These are phyloP conservation scores for Fraxinus americana DNA, from an alignment of 257 asterid genomes.

Conservation along the genomic window DNA sequence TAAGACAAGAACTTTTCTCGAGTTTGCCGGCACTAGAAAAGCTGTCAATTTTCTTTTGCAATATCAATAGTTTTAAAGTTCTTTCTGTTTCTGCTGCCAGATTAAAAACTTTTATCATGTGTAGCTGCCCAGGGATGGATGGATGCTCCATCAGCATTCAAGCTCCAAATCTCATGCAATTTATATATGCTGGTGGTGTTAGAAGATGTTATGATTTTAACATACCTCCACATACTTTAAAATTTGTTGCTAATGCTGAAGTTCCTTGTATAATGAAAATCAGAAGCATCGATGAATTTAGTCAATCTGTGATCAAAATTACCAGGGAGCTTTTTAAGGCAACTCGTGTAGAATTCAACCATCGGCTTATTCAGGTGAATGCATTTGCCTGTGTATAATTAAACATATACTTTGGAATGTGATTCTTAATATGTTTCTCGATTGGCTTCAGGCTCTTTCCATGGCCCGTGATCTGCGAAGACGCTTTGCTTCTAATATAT, in stretches of 20 bases:
- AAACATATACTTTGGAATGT: neutral
- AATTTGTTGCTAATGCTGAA: conserved; percentile 10
- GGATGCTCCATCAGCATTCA: conserved; percentile 4
- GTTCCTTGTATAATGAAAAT: neutral
- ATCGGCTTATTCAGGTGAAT: conserved; percentile 23
- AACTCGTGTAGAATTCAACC: neutral
- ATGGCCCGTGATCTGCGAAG: conserved; percentile 15
- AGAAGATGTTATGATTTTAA: neutral
- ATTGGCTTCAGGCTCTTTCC: conserved; percentile 21
- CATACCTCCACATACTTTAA: neutral
- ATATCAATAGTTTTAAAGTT: neutral
- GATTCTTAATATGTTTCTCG: neutral
- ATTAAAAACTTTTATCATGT: conserved; percentile 12
- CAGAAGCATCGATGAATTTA: neutral
- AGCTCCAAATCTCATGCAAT: conserved; percentile 6
- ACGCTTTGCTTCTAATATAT: neutral
- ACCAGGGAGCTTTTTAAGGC: conserved; percentile 19
- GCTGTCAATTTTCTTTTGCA: conserved; percentile 20
- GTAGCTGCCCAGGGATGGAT: conserved; percentile 1
- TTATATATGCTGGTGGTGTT: conserved; percentile 7
- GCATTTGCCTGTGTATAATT: neutral
- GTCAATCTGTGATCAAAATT: conserved; percentile 12
- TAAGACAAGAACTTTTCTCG: conserved; percentile 3
- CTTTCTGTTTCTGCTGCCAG: neutral
- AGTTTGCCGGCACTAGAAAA: conserved; percentile 19